phyloP scores from a whole-genome alignment of 73 alveolate species.

The Effrenium voratum region DNA sequence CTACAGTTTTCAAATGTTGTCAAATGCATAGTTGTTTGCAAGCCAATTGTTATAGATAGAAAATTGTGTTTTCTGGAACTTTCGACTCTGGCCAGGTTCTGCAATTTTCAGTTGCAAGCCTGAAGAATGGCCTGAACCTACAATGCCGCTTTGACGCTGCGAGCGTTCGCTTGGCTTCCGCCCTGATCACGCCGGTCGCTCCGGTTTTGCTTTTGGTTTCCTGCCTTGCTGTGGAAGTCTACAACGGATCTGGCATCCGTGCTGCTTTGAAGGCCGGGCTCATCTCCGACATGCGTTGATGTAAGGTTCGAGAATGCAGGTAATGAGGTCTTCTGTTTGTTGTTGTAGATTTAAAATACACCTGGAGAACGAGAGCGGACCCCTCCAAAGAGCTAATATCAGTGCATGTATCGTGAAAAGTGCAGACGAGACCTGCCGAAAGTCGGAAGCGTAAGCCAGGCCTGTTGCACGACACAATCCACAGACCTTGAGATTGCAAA shows the following conservation, averaged over 20 bases:
- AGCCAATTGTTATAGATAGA: background rate
- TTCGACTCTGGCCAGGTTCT: background rate
- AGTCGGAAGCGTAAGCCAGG: too few relatives aligned
- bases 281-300: too few relatives aligned
- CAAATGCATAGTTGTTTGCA: background rate
- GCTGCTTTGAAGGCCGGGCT: background rate
- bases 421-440: too few relatives aligned
- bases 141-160: slow-evolving; percentile 3
- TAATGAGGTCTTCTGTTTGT: too few relatives aligned
- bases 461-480: too few relatives aligned
- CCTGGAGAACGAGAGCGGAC: too few relatives aligned
- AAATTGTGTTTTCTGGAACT: background rate
- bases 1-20: too few relatives aligned
- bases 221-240: background rate
- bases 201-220: background rate
- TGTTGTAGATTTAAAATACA: too few relatives aligned
- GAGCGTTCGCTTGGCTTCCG: background rate
- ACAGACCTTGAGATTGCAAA: too few relatives aligned
- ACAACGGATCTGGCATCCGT: background rate
- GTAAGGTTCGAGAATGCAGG: too few relatives aligned
- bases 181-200: background rate
- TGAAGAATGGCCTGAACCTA: background rate
- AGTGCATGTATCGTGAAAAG: too few relatives aligned
- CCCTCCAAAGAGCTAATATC: too few relatives aligned
- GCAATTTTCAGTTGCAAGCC: background rate